A percentile compares a stretch with the other conserved stretches of the same genome.
These are phyloP conservation scores for Sugiyamaella neomexicana DNA, from an alignment of 1,139 yeast genomes.

Conservation along the genomic window DNA sequence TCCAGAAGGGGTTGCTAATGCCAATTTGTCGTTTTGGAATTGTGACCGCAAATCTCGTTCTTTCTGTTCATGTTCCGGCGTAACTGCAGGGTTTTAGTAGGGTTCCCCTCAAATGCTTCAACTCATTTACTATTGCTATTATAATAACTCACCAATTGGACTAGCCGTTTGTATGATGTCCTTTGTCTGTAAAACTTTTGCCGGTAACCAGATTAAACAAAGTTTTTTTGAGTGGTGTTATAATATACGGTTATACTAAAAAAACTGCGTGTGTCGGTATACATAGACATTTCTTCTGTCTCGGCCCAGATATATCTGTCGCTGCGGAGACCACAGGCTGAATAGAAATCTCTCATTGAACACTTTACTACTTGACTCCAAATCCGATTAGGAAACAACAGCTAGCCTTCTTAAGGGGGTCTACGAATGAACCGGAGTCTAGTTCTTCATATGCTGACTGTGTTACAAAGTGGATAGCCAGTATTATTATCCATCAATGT, in stretches of 20 bases:
- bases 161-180: neutral
- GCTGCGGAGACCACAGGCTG: neutral
- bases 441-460: neutral
- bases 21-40: neutral
- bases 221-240: neutral
- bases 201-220: neutral
- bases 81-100: neutral
- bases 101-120: neutral
- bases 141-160: neutral
- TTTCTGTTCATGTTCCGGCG: too few relatives aligned
- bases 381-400: slow-evolving; percentile 6
- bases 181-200: neutral
- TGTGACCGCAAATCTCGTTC: too few relatives aligned
- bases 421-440: neutral
- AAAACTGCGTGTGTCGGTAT: neutral
- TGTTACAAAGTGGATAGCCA: neutral
- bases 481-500: neutral
- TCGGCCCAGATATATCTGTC: neutral
- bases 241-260: neutral
- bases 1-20: neutral
- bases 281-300: too few relatives aligned
- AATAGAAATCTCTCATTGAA: neutral
- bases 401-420: slow-evolving; percentile 1
- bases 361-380: neutral
- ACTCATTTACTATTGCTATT: neutral